Evolutionary conservation across 257 asterid species (phyloP).

Genomic region (Solanum etuberosum): DNA sequence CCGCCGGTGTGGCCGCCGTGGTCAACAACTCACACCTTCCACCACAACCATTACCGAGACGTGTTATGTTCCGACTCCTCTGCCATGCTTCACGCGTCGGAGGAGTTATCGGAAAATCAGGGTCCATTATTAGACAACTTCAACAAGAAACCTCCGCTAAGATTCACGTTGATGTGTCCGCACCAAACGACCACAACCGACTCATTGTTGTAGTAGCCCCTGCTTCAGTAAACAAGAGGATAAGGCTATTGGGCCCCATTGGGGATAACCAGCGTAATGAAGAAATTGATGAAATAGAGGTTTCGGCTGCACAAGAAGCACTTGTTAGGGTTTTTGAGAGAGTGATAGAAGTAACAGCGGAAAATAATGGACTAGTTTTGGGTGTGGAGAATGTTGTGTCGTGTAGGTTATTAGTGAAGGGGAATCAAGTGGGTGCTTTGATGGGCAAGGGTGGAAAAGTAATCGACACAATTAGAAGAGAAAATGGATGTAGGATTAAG

Average conservation of each 20-base stretch:
- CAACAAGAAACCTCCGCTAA: conserved; percentile 42
- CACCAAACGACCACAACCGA: conserved; percentile 27
- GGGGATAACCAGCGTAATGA: not conserved
- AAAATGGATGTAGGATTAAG: conserved; percentile 50
- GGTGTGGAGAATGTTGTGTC: conserved; percentile 40
- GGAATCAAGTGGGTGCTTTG: conserved; percentile 52
- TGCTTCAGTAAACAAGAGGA: conserved; percentile 6
- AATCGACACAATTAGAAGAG: conserved; percentile 58
- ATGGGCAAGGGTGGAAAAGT: conserved; percentile 73
- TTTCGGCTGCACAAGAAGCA: conserved; percentile 78
- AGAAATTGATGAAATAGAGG: conserved; percentile 19
- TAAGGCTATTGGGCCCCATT: conserved; percentile 8
- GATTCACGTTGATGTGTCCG: conserved; percentile 50
- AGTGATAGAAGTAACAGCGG: conserved; percentile 62
- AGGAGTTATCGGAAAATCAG: conserved; percentile 65
- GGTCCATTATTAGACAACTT: conserved; percentile 55
- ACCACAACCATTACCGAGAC: not conserved
- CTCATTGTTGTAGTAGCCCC: conserved; percentile 46
- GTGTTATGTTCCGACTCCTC: conserved; percentile 53
- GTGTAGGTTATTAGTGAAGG: conserved; percentile 45
- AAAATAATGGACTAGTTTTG: conserved; percentile 20
- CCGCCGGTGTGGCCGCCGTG: not conserved
- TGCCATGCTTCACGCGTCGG: conserved; percentile 73
- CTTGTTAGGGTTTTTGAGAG: conserved; percentile 62
- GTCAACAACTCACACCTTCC: not conserved